These are phyloP conservation scores for Salix brachista DNA, from an alignment of 345 rosid genomes.

Conservation along the genomic window DNA sequence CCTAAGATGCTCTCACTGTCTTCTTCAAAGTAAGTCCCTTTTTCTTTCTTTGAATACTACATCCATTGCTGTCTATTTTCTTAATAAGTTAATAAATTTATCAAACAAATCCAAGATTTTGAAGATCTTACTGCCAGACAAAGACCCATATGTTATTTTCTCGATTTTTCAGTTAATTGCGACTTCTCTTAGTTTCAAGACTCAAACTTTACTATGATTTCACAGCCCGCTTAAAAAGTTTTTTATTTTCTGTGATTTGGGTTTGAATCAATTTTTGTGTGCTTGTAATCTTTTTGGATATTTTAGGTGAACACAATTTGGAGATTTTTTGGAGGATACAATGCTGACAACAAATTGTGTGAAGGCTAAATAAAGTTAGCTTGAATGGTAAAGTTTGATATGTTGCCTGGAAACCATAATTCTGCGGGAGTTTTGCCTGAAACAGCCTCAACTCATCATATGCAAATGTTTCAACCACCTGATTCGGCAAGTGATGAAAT, in stretches of 20 bases:
- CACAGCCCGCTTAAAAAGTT: not conserved
- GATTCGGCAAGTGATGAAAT: slow-evolving; percentile 44
- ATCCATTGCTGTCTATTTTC: not conserved
- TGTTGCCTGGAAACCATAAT: slow-evolving; percentile 44
- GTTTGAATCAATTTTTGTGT: not conserved
- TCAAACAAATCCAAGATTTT: not conserved
- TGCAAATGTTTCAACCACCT: slow-evolving; percentile 63
- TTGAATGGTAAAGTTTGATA: slow-evolving; percentile 11
- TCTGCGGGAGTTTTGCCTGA: slow-evolving; percentile 49
- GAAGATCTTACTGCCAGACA: not conserved
- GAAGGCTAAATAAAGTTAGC: not conserved
- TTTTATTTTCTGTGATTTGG: not conserved
- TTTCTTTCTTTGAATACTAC: not conserved
- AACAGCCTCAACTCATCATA: slow-evolving; percentile 48
- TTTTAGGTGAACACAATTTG: not conserved
- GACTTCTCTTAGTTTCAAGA: not conserved
- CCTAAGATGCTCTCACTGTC: not conserved
- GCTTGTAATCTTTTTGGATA: not conserved
- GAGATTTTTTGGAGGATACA: not conserved
- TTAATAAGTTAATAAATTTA: too few species aligned
- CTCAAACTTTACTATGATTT: not conserved
- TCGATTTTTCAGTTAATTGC: too few species aligned
- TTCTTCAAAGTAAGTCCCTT: not conserved
- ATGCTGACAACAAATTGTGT: not conserved
- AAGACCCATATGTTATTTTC: not conserved